Base-by-base conservation (phyloP, 306 rosid species). In the Spatholobus suberectus region DNA sequence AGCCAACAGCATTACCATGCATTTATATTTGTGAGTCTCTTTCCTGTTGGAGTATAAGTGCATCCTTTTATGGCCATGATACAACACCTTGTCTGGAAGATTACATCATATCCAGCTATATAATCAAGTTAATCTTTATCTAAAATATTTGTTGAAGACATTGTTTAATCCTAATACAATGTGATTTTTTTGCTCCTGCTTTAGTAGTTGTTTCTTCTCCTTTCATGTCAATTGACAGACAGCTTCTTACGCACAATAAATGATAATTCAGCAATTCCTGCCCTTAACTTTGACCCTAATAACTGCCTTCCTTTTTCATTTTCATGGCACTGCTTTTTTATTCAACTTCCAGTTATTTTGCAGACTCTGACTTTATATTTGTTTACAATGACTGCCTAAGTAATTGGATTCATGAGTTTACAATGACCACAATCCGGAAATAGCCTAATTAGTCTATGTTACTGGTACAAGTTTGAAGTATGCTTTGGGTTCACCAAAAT, bases 311-410 rank as follows among this genome's bases (percentile, higher is more conserved):
- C 11, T 68, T 55, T 24, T 68, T 43, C 34, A 46, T 55, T 52
- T 17, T 79, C 47, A 69, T 58, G 59, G 40, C 73, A 32, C 12
- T 81, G 43, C 63, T 43, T 65, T 67, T 78, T 46, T 62, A 38
- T 76, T 67, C 59, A 55, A 51, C 27, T 54, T 75, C 69, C 74
- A 1, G 0, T 2, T 54, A 29, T 47, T 75, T 78, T 41, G 23
- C 54, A 54, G 46, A 77, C 63, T 23, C 21, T 32, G 69, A 63
- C 37, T 21, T 71, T 78, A 54, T 38, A 40, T 71, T 77, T 49
- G 17, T 26, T 61, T 61, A 12, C 27, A 32, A 26, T 44, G 70
- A 78, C 49, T 71, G 20, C 74, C 34, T 49, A 18, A 35, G 67
- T 54, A 47, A 44, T 29, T 15, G 35, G 20, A 38, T 61, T 38